These are phyloP conservation scores for Neurospora africana DNA, from an alignment of 495 filamentous ascomycete genomes.

Conservation along the genomic window DNA sequence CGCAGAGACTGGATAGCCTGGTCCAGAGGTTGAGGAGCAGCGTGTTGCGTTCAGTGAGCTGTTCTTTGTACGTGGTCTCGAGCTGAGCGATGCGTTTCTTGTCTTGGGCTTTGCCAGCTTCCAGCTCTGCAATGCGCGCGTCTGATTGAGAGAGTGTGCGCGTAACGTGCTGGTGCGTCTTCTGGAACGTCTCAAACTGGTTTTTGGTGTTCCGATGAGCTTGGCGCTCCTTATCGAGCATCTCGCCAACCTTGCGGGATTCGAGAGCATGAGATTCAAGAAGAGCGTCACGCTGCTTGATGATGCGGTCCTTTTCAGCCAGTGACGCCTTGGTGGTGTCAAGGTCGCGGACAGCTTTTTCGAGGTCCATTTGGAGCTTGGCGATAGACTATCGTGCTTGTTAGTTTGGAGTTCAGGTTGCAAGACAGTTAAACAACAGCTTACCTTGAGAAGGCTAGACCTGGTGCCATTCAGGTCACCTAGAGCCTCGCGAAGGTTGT, in stretches of 20 bases:
- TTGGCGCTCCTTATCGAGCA: constrained; percentile 85
- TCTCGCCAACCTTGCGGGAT: constrained; percentile 68
- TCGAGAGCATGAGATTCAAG: constrained; percentile 84
- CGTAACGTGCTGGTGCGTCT: constrained; percentile 71
- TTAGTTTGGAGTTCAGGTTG: not conserved
- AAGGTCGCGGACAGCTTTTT: constrained; percentile 69
- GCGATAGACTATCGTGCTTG: constrained; percentile 53
- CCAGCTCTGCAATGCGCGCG: constrained; percentile 72
- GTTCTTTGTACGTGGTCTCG: constrained; percentile 71
- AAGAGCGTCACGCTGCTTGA: constrained; percentile 85
- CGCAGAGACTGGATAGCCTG: constrained; percentile 73
- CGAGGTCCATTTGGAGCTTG: constrained; percentile 79
- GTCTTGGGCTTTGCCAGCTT: constrained; percentile 60
- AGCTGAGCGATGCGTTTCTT: constrained; percentile 61
- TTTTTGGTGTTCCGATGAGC: constrained; percentile 73
- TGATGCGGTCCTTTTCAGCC: constrained; percentile 75
- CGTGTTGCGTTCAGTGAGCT: constrained; percentile 80
- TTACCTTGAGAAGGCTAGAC: constrained; percentile 68
- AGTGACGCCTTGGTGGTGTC: constrained; percentile 64
- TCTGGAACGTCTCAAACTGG: constrained; percentile 77
- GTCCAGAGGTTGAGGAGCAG: constrained; percentile 82
- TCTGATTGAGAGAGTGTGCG: constrained; percentile 77
- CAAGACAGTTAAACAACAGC: not conserved
- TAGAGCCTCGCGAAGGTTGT: constrained; percentile 71
- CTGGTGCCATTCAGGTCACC: constrained; percentile 77